These are phyloP conservation scores for Zygosaccharomyces sapae DNA, from an alignment of 1,139 yeast genomes.

Conservation along the genomic window DNA sequence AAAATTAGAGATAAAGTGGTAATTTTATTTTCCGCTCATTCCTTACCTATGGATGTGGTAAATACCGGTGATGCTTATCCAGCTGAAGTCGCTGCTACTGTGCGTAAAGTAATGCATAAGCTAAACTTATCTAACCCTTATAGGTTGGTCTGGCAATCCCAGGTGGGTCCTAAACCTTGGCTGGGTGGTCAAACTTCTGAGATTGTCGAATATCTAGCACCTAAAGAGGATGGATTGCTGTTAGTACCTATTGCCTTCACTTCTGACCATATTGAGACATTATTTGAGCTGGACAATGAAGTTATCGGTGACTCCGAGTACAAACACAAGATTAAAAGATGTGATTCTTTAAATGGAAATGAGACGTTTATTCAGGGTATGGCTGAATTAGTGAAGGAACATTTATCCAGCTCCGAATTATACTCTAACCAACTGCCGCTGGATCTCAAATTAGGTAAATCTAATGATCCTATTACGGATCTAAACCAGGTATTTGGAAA, in stretches of 20 bases:
- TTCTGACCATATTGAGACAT: constrained; percentile 90
- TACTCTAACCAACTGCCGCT: constrained; percentile 67
- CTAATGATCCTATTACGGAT: constrained; percentile 55
- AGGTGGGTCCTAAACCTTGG: constrained; percentile 99
- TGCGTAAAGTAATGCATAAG: constrained; percentile 84
- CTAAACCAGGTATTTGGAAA: constrained; percentile 60
- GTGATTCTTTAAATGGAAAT: constrained; percentile 88
- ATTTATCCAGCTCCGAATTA: constrained; percentile 52
- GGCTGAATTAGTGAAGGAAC: constrained; percentile 76
- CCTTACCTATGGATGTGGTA: constrained; percentile 90
- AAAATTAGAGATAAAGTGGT: constrained; percentile 55
- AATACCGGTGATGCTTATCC: constrained; percentile 96
- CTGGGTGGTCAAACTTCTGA: constrained; percentile 88
- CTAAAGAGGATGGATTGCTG: constrained; percentile 65
- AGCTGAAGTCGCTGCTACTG: constrained; percentile 94
- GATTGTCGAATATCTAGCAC: constrained; percentile 65
- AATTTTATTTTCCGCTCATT: constrained; percentile 88
- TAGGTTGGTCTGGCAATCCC: constrained; percentile 93
- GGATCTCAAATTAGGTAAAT: constrained; percentile 60
- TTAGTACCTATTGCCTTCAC: constrained; percentile 94
- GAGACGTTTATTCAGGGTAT: constrained; percentile 74
- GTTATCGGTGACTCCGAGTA: constrained; percentile 61
- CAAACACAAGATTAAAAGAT: constrained; percentile 76
- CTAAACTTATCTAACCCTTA: constrained; percentile 78
- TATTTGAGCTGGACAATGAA: constrained; percentile 88